Evolutionary conservation across 2,329 filamentous ascomycete genomes (phyloP).

Genomic region (Periconia sp.): DNA sequence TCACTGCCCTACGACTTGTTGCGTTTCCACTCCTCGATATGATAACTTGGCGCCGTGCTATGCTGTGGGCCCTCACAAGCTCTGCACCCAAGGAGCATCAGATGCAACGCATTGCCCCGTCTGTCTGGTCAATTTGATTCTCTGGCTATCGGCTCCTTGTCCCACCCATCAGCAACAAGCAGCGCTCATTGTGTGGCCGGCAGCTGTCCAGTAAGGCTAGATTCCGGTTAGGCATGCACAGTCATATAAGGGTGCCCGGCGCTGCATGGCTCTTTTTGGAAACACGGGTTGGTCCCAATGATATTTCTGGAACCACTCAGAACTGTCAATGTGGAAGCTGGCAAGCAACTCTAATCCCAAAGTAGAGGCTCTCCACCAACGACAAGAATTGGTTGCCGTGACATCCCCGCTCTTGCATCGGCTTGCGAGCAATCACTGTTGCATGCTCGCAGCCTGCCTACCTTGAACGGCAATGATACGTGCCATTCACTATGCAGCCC

Average conservation of each 20-base stretch:
- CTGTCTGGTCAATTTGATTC: not conserved
- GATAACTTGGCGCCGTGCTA: slow-evolving; percentile 1
- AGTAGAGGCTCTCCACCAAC: slow-evolving; percentile 1
- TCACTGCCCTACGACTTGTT: not conserved
- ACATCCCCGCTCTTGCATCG: not conserved
- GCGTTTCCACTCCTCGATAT: not conserved
- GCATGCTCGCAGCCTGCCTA: not conserved
- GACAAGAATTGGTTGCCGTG: not conserved
- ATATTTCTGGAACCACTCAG: not conserved
- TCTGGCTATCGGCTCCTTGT: not conserved
- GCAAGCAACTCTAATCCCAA: not conserved
- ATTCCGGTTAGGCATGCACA: not conserved
- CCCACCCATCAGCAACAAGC: not conserved
- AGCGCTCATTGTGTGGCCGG: not conserved
- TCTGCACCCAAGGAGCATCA: not conserved
- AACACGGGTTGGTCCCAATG: not conserved
- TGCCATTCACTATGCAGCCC: not conserved
- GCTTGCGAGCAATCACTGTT: not conserved
- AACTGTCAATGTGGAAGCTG: not conserved
- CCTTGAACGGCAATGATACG: not conserved
- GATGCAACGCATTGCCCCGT: not conserved
- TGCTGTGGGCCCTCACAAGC: not conserved
- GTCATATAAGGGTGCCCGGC: not conserved
- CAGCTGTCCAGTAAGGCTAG: not conserved
- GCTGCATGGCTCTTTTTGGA: not conserved